Conservation (phyloP, 2,329 filamentous ascomycete genomes). For the Scytalidium lignicola region DNA sequence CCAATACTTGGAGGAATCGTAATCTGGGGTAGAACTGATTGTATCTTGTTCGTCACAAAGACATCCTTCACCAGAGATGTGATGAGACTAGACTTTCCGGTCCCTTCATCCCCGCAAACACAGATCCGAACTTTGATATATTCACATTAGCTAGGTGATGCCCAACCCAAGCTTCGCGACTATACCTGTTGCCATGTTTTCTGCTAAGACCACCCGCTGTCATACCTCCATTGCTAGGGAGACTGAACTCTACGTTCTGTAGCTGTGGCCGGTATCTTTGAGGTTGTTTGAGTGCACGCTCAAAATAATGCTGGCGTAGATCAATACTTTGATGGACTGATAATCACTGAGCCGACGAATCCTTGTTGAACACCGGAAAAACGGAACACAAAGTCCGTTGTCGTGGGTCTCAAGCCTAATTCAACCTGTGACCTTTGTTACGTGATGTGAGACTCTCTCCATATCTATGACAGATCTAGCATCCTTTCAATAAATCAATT, state of each 20-base stretch:
- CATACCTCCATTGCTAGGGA: not conserved
- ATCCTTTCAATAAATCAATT: too few species aligned
- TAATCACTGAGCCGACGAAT: not conserved
- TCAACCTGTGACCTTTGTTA: too few species aligned
- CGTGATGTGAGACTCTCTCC: too few species aligned
- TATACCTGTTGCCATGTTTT: conserved; percentile 7
- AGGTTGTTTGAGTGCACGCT: not conserved
- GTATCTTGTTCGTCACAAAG: conserved; percentile 93
- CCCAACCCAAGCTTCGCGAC: not conserved
- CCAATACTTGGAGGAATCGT: conserved; percentile 90
- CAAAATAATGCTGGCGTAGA: not conserved
- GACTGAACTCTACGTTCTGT: not conserved
- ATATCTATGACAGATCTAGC: too few species aligned
- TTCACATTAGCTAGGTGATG: not conserved
- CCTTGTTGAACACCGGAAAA: not conserved
- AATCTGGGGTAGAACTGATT: conserved; percentile 88
- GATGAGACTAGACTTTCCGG: conserved; percentile 90
- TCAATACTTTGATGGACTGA: not conserved
- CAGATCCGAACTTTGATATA: conserved; percentile 71
- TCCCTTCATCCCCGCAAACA: conserved; percentile 92
- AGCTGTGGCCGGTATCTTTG: not conserved
- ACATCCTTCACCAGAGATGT: conserved; percentile 95
- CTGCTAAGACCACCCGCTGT: not conserved
- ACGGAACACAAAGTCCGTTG: not conserved
- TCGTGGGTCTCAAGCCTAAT: not conserved